Evolutionary conservation across 441 rosid genomes (phyloP).

Genomic region (Gossypium lobatum): DNA sequence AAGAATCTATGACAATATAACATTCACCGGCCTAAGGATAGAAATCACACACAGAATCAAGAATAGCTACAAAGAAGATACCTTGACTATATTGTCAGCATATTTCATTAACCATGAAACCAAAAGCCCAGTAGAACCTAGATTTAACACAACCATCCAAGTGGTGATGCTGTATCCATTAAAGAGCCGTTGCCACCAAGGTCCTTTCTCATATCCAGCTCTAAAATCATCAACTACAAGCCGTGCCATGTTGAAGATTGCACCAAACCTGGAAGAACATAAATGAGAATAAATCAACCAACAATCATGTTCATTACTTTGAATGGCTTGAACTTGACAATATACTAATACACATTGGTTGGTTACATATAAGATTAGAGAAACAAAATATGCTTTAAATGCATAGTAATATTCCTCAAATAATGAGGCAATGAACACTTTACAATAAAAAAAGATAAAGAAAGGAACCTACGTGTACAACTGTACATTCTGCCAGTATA

Average conservation of each 20-base stretch:
- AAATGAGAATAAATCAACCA: neutral
- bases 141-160: slow-evolving; percentile 86
- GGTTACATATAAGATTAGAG: neutral
- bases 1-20: neutral
- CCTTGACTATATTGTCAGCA: slow-evolving; percentile 24
- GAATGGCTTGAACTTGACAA: neutral
- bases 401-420: neutral
- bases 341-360: neutral
- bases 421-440: neutral
- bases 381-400: neutral
- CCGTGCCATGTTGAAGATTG: slow-evolving; percentile 73
- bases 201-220: slow-evolving; percentile 78
- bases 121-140: slow-evolving; percentile 23
- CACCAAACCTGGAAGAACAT: slow-evolving; percentile 55
- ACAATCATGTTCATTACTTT: neutral
- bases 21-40: neutral
- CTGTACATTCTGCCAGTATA: slow-evolving; percentile 22
- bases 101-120: slow-evolving; percentile 23
- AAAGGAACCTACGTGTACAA: slow-evolving; percentile 18
- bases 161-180: slow-evolving; percentile 72
- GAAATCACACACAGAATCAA: neutral
- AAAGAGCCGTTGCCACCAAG: slow-evolving; percentile 87
- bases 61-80: slow-evolving; percentile 3
- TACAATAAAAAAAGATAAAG: neutral
- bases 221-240: slow-evolving; percentile 80